These are phyloP conservation scores for Syzygium aqueum DNA, from an alignment of 345 rosid genomes.

Conservation along the genomic window DNA sequence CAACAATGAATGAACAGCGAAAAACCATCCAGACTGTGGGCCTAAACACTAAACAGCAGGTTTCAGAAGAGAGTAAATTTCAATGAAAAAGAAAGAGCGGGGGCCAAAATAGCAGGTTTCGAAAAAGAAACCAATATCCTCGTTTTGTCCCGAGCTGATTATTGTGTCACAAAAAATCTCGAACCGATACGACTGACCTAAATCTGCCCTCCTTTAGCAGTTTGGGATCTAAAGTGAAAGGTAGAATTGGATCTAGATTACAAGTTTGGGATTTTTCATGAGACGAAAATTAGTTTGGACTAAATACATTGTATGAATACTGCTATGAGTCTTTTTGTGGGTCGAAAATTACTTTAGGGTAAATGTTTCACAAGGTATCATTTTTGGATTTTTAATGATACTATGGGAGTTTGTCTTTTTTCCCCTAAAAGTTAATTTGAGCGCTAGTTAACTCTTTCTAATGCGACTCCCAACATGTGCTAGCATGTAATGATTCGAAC, in stretches of 20 bases:
- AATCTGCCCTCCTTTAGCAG: neutral
- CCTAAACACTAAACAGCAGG: neutral
- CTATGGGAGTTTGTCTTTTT: too few species aligned
- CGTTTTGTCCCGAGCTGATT: neutral
- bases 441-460: neutral
- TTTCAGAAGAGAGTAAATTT: neutral
- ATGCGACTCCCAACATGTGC: neutral
- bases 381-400: neutral
- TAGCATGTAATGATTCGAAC: neutral
- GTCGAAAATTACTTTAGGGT: neutral
- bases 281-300: neutral
- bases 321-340: neutral
- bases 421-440: neutral
- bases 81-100: neutral
- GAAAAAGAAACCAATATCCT: neutral
- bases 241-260: neutral
- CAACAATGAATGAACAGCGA: neutral
- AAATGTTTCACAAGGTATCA: neutral
- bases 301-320: neutral
- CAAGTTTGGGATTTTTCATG: neutral
- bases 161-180: neutral
- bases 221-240: neutral
- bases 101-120: neutral
- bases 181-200: neutral
- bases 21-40: neutral